Conservation (phyloP, 2,329 filamentous ascomycete species). For the Hymenoscyphus fructigenus region DNA sequence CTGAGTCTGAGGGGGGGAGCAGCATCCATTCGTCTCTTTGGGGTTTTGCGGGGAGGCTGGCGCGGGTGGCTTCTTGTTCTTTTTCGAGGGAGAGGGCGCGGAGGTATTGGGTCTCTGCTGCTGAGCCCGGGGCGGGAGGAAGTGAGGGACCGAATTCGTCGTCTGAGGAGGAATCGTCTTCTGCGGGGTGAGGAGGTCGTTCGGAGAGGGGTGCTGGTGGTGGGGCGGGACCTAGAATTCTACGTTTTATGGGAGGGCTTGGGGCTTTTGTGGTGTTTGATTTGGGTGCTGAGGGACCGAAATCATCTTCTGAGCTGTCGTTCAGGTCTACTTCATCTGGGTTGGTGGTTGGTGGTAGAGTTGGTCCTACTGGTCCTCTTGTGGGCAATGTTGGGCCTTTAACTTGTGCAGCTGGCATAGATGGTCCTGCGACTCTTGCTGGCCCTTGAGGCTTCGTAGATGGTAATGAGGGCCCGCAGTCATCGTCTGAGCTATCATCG, state of each 20-base stretch:
- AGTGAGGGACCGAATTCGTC: slow-evolving; percentile 61
- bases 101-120: slow-evolving; percentile 22
- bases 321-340: slow-evolving; percentile 48
- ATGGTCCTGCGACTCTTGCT: slow-evolving; percentile 17
- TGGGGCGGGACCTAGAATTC: slow-evolving; percentile 42
- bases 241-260: slow-evolving; percentile 23
- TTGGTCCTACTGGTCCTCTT: slow-evolving; percentile 11
- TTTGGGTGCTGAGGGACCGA: slow-evolving; percentile 33
- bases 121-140: slow-evolving; percentile 44
- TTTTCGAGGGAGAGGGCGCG: slow-evolving; percentile 16
- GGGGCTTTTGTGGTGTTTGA: slow-evolving; percentile 14
- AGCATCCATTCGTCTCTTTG: slow-evolving; percentile 87
- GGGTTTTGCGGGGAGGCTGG: slow-evolving; percentile 43
- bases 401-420: slow-evolving; percentile 16
- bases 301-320: slow-evolving; percentile 37
- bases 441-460: slow-evolving; percentile 11
- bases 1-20: slow-evolving; percentile 58
- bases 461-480: slow-evolving; percentile 27
- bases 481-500: slow-evolving; percentile 43
- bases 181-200: slow-evolving; percentile 36
- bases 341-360: slow-evolving; percentile 39
- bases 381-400: slow-evolving; percentile 5
- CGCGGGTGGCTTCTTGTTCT: slow-evolving; percentile 35
- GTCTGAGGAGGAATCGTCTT: slow-evolving; percentile 27
- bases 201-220: slow-evolving; percentile 45